A percentile compares a stretch with the other conserved stretches of the same genome.
Conservation (phyloP, 148 eudicot genomes). For the Suaeda aralocaspica region DNA sequence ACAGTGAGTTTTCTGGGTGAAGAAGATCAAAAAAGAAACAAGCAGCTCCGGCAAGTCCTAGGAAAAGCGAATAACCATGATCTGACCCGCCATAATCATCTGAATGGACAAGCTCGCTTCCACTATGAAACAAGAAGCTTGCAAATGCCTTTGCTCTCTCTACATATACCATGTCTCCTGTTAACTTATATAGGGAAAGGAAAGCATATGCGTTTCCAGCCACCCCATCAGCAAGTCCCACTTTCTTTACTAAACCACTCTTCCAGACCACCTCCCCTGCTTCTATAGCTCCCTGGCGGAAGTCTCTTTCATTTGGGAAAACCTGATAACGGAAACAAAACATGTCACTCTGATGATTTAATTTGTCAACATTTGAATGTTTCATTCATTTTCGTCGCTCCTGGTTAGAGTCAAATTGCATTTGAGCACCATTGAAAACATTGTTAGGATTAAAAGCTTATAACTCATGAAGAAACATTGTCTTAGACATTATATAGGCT, state of each 20-base stretch:
- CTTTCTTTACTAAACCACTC: constrained; percentile 59
- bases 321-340: constrained; percentile 34
- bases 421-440: too few species aligned
- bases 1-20: constrained; percentile 42
- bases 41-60: constrained; percentile 57
- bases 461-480: too few species aligned
- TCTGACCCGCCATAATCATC: constrained; percentile 17
- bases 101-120: constrained; percentile 22
- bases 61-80: constrained; percentile 50
- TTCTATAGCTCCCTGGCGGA: constrained; percentile 71
- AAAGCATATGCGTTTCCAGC: constrained; percentile 73
- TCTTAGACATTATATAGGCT: too few species aligned
- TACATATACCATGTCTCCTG: constrained; percentile 49
- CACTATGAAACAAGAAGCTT: constrained; percentile 53
- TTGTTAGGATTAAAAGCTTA: too few species aligned
- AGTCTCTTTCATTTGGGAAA: constrained; percentile 51
- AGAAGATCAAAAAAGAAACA: constrained; percentile 75
- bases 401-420: too few species aligned
- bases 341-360: not conserved
- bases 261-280: constrained; percentile 94
- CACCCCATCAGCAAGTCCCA: constrained; percentile 62
- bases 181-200: constrained; percentile 53
- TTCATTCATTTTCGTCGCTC: too few species aligned
- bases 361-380: too few species aligned
- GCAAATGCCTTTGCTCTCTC: constrained; percentile 77